Conservation (phyloP, 257 asterid species). For the Petrea volubilis region DNA sequence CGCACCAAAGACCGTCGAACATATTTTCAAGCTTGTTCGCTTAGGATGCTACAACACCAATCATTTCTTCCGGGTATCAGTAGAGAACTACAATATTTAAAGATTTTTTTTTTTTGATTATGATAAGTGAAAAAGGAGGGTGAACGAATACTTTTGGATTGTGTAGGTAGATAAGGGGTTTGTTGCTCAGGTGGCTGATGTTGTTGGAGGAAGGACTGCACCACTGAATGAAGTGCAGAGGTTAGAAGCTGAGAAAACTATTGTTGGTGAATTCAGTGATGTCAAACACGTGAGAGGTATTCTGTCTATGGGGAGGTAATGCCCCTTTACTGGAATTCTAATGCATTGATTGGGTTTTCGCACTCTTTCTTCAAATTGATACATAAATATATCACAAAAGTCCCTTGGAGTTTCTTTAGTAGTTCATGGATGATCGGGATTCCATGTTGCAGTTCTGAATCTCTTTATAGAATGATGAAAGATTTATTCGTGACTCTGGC, state of each 20-base stretch:
- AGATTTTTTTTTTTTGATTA: background rate
- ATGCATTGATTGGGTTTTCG: slow-evolving; percentile 2
- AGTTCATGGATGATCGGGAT: background rate
- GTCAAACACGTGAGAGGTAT: slow-evolving; percentile 95
- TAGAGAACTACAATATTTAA: slow-evolving; percentile 1
- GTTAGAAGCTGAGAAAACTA: slow-evolving; percentile 69
- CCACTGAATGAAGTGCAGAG: slow-evolving; percentile 88
- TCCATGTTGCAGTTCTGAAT: background rate
- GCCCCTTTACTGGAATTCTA: background rate
- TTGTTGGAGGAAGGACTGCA: slow-evolving; percentile 83
- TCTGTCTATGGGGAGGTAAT: slow-evolving; percentile 98
- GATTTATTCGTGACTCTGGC: background rate
- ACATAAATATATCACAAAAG: background rate
- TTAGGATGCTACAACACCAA: slow-evolving; percentile 90
- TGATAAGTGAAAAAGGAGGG: slow-evolving; percentile 15
- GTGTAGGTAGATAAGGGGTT: slow-evolving; percentile 92
- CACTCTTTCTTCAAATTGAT: background rate
- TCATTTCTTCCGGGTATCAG: slow-evolving; percentile 89
- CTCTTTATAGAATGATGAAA: background rate
- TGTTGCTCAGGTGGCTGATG: slow-evolving; percentile 99
- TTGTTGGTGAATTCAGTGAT: slow-evolving; percentile 88
- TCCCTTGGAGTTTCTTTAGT: background rate
- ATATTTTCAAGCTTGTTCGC: slow-evolving; percentile 89
- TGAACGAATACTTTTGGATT: slow-evolving; percentile 6
- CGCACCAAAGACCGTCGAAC: slow-evolving; percentile 83